Evolutionary conservation across 306 rosid species (phyloP), one percentile per base, ranked within the genome.

Genomic region (Fragaria iinumae): DNA sequence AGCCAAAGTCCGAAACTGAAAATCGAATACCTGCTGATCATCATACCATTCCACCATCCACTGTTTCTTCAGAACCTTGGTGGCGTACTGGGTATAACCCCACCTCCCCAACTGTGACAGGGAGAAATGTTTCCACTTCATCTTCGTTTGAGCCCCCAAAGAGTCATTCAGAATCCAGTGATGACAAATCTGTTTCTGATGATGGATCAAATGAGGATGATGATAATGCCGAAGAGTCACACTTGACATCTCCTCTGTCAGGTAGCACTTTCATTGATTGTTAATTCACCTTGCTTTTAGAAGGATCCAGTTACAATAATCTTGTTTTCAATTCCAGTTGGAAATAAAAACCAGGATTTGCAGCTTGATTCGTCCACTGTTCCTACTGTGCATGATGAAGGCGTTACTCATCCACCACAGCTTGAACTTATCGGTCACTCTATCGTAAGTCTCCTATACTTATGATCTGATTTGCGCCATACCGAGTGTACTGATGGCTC

Each of bases 351-450:
- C 79, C 92, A 82, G 81, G 89, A 76, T 72, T 44, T 77, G 83
- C 91, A 83, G 84, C 88, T 84, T 73, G 74, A 79, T 74, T 74
- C 88, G 10, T 81, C 96, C 36, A 41, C 86, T 77, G 84, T 78
- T 38, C 93, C 90, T 10, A 74, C 89, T 23, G 66, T 79, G 75
- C 89, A 49, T 27, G 97, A 85, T 56, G 96, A 82, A 49, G 71
- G 87, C 76, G 80, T 80, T 45, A 65, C 86, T 0, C 96, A 88
- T 79, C 81, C 97, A 32, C 90, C 96, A 36, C 93, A 88, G 73
- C 92, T 95, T 79, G 97, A 95, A 81, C 99, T 91, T 73, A 90
- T 95, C 57, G 98, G 99, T 74, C 99, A 95, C 82, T 91, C 99
- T 77, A 89, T 88, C 80, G 99, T 95, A 79, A 80, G 97, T 87